Evolutionary conservation across 2,329 filamentous ascomycete genomes (phyloP).

Genomic region (Ceratocystis alfenasii): DNA sequence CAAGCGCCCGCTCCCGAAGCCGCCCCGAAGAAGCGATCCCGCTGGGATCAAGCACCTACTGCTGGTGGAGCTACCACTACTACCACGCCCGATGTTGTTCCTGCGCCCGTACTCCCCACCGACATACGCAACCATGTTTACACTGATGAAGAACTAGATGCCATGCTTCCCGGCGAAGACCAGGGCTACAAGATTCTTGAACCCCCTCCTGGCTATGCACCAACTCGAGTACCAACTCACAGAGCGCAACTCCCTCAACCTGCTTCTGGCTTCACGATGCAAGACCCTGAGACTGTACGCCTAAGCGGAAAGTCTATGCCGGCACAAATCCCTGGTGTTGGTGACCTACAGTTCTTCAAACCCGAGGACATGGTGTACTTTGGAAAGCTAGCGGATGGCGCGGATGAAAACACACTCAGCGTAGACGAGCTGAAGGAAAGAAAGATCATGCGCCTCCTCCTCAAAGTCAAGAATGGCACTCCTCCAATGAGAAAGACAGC

Average conservation of each 20-base stretch:
- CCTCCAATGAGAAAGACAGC: conserved; percentile 98
- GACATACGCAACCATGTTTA: conserved; percentile 70
- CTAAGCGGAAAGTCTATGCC: conserved; percentile 81
- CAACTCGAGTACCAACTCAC: conserved; percentile 63
- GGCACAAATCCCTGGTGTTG: conserved; percentile 90
- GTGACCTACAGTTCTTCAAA: conserved; percentile 96
- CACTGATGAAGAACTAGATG: conserved; percentile 87
- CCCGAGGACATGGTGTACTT: conserved; percentile 98
- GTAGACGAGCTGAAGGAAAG: conserved; percentile 95
- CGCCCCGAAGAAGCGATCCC: conserved; percentile 60
- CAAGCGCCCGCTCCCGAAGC: conserved; percentile 55
- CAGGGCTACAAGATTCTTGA: conserved; percentile 90
- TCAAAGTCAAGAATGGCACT: conserved; percentile 99
- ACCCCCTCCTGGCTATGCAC: conserved; percentile 83
- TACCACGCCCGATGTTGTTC: conserved; percentile 54
- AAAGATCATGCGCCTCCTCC: conserved; percentile 91
- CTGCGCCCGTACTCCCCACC: conserved; percentile 73
- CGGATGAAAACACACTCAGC: conserved; percentile 79
- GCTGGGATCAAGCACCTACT: conserved; percentile 84
- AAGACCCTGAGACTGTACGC: conserved; percentile 76
- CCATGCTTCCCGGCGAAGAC: conserved; percentile 73
- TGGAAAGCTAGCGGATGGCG: conserved; percentile 87
- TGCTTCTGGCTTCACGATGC: conserved; percentile 86
- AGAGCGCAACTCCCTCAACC: conserved; percentile 55
- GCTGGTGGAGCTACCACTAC: conserved; percentile 62